Conservation (phyloP, 2,329 filamentous ascomycete species). For the Cytospora mali region DNA sequence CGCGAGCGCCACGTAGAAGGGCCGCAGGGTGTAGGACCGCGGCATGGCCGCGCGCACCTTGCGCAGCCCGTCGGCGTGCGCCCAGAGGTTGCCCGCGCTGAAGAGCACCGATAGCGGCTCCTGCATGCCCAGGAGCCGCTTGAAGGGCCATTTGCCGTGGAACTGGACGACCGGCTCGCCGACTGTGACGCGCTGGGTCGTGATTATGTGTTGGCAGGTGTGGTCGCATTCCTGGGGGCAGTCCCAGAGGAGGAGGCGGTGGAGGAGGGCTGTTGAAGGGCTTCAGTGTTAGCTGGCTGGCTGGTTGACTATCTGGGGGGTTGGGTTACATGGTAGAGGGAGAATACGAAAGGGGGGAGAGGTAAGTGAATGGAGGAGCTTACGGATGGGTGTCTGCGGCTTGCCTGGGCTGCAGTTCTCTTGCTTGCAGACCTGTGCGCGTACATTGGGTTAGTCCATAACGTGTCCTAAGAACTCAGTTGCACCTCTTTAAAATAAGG, state of each 20-base stretch:
- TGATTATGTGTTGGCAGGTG: constrained; percentile 93
- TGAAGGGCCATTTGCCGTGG: constrained; percentile 98
- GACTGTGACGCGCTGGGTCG: constrained; percentile 66
- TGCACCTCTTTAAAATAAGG: constrained; percentile 27
- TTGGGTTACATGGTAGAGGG: constrained; percentile 11
- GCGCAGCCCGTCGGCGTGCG: constrained; percentile 76
- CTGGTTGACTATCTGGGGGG: constrained; percentile 13
- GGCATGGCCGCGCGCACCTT: constrained; percentile 74
- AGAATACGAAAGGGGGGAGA: constrained; percentile 20
- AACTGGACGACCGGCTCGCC: constrained; percentile 80
- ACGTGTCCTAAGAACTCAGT: not conserved
- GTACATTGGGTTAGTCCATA: not conserved
- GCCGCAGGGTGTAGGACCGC: constrained; percentile 70
- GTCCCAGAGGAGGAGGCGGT: constrained; percentile 86
- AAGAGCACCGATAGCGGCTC: constrained; percentile 94
- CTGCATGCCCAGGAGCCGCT: constrained; percentile 87
- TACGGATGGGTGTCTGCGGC: constrained; percentile 68
- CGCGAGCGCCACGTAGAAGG: constrained; percentile 79
- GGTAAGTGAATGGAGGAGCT: constrained; percentile 42
- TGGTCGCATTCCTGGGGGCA: constrained; percentile 97
- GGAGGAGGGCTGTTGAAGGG: constrained; percentile 68
- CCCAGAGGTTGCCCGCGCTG: constrained; percentile 86
- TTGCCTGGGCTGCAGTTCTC: constrained; percentile 76
- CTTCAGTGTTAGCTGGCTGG: not conserved
- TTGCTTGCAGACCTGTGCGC: constrained; percentile 70